Base-by-base conservation (phyloP, 345 rosid species). In the Gossypium turneri region DNA sequence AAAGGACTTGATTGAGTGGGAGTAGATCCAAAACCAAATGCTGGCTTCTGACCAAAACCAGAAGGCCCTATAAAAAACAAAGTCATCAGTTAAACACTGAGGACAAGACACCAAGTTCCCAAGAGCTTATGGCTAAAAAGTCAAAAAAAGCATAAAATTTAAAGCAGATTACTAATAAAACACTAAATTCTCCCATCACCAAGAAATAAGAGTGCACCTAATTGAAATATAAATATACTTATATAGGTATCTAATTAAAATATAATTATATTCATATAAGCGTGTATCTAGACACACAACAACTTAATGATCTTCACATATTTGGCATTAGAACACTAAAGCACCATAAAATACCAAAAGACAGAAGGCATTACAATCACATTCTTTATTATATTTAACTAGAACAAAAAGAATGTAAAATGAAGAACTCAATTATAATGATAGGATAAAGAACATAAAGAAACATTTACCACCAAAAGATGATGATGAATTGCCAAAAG, bases 21-120 rank as follows among this genome's bases (percentile, higher is more conserved):
- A 60, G 86, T 77, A 57, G 98, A 85, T 44, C 93, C 92, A 82
- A 91, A 88, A 69, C 96, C 94, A 80, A 92, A 92, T 61, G 86
- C 82, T 78, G 92, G 76, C 80, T 91, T 91, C 80, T 93, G 96
- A 61, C 98, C 98, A 74, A 89, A 91, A 20, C 74, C 75, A 78
- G 94, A 86, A 74, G 90, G 76, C 17, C 91, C 97, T 92, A 73
- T 20, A 64, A 63, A 72, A 57, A 71, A 29, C 19, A 71, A 34
- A 34, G 9, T 52, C 17, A 62, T 41, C 64, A 48, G 10, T 52
- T 50, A 13, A 75, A 12, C 20, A 60, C 11, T 17, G 22, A 8
- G 25, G 34, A 73, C 12, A 25, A 19, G 38, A 50, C 13, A 72
- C 38, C 48, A 48, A 38, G 12, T 24, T 16, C n/a, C 41, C 53